Evolutionary conservation across 2,329 filamentous ascomycete species (phyloP), one percentile per base, ranked within the genome.

Genomic region (Aspergillus candidus): DNA sequence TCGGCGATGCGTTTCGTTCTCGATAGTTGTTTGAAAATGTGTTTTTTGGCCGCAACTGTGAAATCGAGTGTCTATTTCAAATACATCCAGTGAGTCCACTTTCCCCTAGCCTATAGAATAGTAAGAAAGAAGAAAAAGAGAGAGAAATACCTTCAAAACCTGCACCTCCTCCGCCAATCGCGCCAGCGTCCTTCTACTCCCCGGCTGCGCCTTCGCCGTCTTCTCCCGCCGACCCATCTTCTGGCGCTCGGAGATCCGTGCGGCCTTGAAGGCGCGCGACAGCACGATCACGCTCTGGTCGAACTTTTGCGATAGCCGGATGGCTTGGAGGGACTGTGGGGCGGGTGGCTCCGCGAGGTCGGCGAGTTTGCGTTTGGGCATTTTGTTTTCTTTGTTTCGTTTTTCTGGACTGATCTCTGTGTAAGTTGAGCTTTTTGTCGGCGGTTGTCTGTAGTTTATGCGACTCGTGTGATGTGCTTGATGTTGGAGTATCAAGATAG

Each of bases 211-310:
- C 33, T 64, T 67, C 1, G 77, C 77, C 2, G 68, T 71, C 58
- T 83, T 83, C 53, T 75, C 72, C 44, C 80, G 67, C 11, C 79
- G 70, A 15, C 78, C 75, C 45, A 82, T 67, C 58, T 83, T 83
- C 61, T 83, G 80, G 39, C 79, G 69, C 61, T 84, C 80, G 51
- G 83, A 80, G 10, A 76, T 75, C 35, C 77, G 76, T 31, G 77
- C 77, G 8, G 75, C 67, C 56, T 80, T 81, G 35, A 83, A 70
- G 2, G 76, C 77, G 18, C 70, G 63, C 14, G 69, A 66, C 4
- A 83, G 67, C 14, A 70, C 57, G 44, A 73, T 72, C 35, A 72
- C 70, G 18, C 72, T 73, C 37, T 74, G 68, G 29, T 73, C 66
- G 46, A 81, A 68, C 50, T 73, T 72, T 41, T 70, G 60, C 32